phyloP scores from a whole-genome alignment of 1,284 basidiomycete genomes.

The Irpex lacteus region DNA sequence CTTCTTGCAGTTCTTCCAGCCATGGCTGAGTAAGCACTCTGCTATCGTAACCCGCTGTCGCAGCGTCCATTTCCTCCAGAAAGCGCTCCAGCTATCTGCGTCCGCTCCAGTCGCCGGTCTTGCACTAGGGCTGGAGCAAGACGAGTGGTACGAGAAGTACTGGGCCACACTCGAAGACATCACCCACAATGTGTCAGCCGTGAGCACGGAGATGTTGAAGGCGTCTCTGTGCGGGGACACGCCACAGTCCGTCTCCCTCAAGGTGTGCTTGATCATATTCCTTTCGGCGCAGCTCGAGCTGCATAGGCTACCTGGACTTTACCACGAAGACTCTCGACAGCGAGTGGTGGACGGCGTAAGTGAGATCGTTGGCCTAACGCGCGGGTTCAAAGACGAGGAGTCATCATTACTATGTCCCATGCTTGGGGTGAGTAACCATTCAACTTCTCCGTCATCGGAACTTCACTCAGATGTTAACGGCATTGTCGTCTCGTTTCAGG shows the following conservation, averaged over 20 bases:
- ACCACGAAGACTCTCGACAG: constrained; percentile 20
- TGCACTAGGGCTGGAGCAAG: constrained; percentile 4
- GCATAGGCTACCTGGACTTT: constrained; percentile 19
- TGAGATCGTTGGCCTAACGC: constrained; percentile 22
- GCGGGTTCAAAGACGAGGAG: constrained; percentile 23
- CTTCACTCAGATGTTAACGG: constrained; percentile 4
- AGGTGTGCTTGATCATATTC: constrained; percentile 22
- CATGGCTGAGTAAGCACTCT: constrained; percentile 11
- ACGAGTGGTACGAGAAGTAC: constrained; percentile 24
- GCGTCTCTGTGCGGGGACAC: constrained; percentile 20
- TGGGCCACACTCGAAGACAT: constrained; percentile 25
- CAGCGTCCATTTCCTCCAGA: constrained; percentile 7
- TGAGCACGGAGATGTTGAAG: constrained; percentile 23
- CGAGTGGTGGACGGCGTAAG: constrained; percentile 18
- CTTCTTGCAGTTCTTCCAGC: constrained; percentile 7
- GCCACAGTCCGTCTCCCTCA: constrained; percentile 20
- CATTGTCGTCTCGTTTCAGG: constrained; percentile 6
- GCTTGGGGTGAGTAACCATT: constrained; percentile 19
- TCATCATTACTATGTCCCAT: constrained; percentile 21
- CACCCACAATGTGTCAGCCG: constrained; percentile 18
- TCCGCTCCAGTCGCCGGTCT: not conserved
- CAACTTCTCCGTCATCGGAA: not conserved
- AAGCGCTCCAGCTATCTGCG: constrained; percentile 8
- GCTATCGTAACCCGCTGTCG: constrained; percentile 8
- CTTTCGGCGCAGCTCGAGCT: constrained; percentile 23